Conservation (phyloP, 1,284 basidiomycete species). For the Megacollybia platyphylla region DNA sequence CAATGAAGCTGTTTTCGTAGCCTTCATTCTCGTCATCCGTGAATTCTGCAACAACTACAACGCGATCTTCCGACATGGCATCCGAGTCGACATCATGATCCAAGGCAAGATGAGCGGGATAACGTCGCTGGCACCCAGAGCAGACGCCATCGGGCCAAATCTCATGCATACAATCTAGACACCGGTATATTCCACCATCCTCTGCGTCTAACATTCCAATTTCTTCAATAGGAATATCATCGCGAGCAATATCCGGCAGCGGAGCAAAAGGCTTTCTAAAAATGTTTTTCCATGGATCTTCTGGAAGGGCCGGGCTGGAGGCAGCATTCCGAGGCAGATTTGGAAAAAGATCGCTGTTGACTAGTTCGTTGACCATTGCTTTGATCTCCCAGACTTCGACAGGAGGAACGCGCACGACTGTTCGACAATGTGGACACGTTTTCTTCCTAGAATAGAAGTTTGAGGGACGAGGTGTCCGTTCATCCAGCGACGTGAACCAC, state of each 20-base stretch:
- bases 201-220: constrained; percentile 56
- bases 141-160: constrained; percentile 50
- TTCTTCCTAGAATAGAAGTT: constrained; percentile 28
- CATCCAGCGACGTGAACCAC: constrained; percentile 49
- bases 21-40: constrained; percentile 22
- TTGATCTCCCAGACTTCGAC: constrained; percentile 65
- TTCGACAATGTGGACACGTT: constrained; percentile 66
- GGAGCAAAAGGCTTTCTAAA: constrained; percentile 21
- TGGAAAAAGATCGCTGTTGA: constrained; percentile 39
- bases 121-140: constrained; percentile 41
- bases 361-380: constrained; percentile 39
- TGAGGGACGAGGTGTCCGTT: constrained; percentile 9
- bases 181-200: constrained; percentile 62
- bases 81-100: constrained; percentile 15
- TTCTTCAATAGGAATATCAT: constrained; percentile 13
- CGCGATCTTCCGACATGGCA: constrained; percentile 17
- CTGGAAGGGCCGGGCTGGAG: constrained; percentile 5
- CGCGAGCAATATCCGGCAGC: constrained; percentile 8
- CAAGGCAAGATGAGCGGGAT: constrained; percentile 30
- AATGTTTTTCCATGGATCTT: constrained; percentile 52
- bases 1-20: constrained; percentile 41
- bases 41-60: constrained; percentile 11
- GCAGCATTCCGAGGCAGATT: constrained; percentile 12
- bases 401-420: constrained; percentile 44
- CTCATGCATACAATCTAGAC: constrained; percentile 63